Conservation (phyloP, 2,329 filamentous ascomycete genomes). For the Sclerotinia minor region DNA sequence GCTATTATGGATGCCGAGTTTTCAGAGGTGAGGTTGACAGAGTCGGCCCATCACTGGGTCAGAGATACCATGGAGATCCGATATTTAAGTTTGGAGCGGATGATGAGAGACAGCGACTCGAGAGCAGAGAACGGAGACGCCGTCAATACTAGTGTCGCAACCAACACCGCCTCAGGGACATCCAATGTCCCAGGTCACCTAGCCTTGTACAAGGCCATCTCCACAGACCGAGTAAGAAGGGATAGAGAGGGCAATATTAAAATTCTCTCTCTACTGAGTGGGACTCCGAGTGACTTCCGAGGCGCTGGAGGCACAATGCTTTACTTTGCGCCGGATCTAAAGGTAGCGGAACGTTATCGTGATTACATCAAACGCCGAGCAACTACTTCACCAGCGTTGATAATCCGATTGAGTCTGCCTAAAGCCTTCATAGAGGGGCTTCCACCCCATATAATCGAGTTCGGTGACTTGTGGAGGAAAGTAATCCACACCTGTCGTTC, state of each 20-base stretch:
- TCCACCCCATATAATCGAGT: neutral
- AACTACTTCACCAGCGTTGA: neutral
- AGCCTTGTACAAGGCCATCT: neutral
- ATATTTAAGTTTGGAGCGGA: neutral
- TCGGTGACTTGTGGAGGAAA: neutral
- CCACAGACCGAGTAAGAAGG: neutral
- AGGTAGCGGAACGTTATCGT: neutral
- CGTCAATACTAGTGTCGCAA: neutral
- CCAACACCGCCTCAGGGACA: neutral
- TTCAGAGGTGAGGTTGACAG: neutral
- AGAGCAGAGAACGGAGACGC: neutral
- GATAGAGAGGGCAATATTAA: neutral
- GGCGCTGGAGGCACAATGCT: neutral
- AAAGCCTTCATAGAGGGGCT: neutral
- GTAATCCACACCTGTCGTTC: neutral
- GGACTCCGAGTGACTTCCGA: neutral
- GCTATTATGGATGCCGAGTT: neutral
- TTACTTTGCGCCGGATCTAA: neutral
- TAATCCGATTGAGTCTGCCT: neutral
- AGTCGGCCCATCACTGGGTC: neutral
- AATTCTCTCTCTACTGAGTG: neutral
- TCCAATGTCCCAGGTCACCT: neutral
- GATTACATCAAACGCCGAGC: neutral
- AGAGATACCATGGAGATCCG: neutral
- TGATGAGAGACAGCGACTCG: neutral